phyloP scores from a whole-genome alignment of 2,329 filamentous ascomycete genomes.

The Fusarium guadeloupense region DNA sequence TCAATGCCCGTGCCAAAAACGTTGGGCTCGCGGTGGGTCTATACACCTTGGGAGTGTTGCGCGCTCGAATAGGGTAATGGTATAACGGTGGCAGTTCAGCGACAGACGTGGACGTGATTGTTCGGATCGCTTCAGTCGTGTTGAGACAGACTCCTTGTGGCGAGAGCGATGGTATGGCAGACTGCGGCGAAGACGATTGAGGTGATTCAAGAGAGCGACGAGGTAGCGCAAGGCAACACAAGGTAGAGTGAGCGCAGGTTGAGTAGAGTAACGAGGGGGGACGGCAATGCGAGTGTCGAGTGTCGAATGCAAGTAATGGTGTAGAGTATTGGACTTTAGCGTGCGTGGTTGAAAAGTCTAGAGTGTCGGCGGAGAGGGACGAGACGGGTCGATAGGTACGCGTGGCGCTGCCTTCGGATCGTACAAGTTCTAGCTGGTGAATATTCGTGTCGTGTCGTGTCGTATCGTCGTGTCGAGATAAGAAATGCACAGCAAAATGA shows the following conservation, averaged over 20 bases:
- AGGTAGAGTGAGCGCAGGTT: background rate
- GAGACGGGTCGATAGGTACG: slow-evolving; percentile 26
- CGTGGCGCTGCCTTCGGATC: slow-evolving; percentile 21
- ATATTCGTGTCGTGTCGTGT: background rate
- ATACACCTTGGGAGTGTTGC: slow-evolving; percentile 7
- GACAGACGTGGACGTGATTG: background rate
- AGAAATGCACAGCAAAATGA: background rate
- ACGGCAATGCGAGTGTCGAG: slow-evolving; percentile 7
- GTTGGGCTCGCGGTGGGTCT: slow-evolving; percentile 16
- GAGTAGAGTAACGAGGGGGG: slow-evolving; percentile 10
- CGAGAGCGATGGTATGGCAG: background rate
- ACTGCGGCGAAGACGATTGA: background rate
- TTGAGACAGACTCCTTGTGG: background rate
- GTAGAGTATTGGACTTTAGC: slow-evolving; percentile 10
- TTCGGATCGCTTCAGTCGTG: slow-evolving; percentile 6
- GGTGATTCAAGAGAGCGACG: slow-evolving; percentile 4
- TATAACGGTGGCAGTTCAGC: background rate
- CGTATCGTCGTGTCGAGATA: slow-evolving; percentile 13
- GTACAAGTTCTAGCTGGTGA: background rate
- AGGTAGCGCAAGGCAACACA: slow-evolving; percentile 4
- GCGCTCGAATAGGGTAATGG: slow-evolving; percentile 5
- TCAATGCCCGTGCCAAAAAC: slow-evolving; percentile 5
- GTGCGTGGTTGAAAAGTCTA: slow-evolving; percentile 20
- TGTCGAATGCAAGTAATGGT: slow-evolving; percentile 1
- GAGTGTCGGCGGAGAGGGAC: background rate